Base-by-base conservation (phyloP, 352 stramenopile species). In the Detonula confervacea region DNA sequence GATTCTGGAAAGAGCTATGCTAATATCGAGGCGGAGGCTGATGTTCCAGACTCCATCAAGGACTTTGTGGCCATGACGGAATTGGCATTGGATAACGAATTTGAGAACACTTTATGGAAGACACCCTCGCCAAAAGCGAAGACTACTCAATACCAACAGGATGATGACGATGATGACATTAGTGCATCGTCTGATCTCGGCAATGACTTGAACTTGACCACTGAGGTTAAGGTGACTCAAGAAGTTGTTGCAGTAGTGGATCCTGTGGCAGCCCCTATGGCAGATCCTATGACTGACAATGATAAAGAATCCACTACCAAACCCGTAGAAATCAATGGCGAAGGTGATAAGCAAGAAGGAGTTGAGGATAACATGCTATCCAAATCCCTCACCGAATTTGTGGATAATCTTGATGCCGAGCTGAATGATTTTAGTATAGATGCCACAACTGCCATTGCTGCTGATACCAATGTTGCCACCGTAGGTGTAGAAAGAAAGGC, bases 11-110 rank as follows among this genome's bases (percentile, higher is more conserved):
- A 55, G 39, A 44, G 39, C n/a, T 33, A 27, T 37, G 59, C 35
- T n/a, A n/a, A 65, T n/a, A n/a, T n/a, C n/a, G n/a, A n/a, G n/a
- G n/a, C n/a, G n/a, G n/a, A n/a, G n/a, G 29, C 12, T 35, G 63
- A 52, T 12, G 35, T 81, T 27, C 49, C 73, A 0, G 73, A 75
- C 6, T 72, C 73, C 0, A 68, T 81, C 22, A 73, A 70, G 51
- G 64, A 81, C 16, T 75, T 81, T 20, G 73, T 81, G n/a, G 63
- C 72, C 20, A 71, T 60, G 64, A 75, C 72, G 5, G 72, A 81
- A 81, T 74, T 47, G 6, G 37, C 12, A 2, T 22, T 81, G 7
- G 67, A 81, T 72, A 62, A 39, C 6, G 57, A 72, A 64, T 75
- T 81, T 22, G 49, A 46, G 2, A 46, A 55, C 33, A 30, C 46